Evolutionary conservation across 1,139 yeast species (phyloP), one percentile per base, ranked within the genome.

Genomic region (Saccharomyces hybrid): DNA sequence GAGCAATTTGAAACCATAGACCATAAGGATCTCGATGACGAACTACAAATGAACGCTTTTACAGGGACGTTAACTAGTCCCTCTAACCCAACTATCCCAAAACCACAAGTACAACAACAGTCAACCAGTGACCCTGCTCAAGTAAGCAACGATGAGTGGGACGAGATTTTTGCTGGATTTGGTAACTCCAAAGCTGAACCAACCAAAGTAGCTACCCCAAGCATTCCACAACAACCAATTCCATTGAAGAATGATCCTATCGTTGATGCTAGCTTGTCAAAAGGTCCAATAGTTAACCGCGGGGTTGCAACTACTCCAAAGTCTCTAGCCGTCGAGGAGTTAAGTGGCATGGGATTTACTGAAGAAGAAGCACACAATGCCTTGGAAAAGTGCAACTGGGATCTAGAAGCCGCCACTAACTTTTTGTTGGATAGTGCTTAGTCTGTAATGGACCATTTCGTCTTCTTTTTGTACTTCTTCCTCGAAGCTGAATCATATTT

Each of bases 291-390:
- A 8, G 57, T 57, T 16, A 67, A 69, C 51, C 67, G 72, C 46
- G 65, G 64, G 27, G 62, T 73, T 55, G 76, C 76, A 1, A 71
- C 75, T 1, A 72, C 76, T 2, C 76, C 76, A 14, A 72, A 70
- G 51, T 70, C 76, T 3, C 65, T 78, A 49, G 83, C 85, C 0
- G 75, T 88, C 41, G 85, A 84, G 59, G 96, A 89, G 68, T 75
- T 91, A 59, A 81, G 83, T 25, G 91, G 93, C 42, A 91, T 91
- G 97, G 98, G 98, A 1, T 91, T 91, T 68, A 80, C 82, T 41
- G 77, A 79, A 57, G 73, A 75, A 0, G 84, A 83, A 55, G 89
- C 93, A 1, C 64, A 76, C 9, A 78, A 76, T 8, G 97, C 97
- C 2, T 76, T 91, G 57, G 76, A 81, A 61, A 78, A 75, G 66